phyloP scores from a whole-genome alignment of 2,329 filamentous ascomycete species.

The Fusarium sp. region DNA sequence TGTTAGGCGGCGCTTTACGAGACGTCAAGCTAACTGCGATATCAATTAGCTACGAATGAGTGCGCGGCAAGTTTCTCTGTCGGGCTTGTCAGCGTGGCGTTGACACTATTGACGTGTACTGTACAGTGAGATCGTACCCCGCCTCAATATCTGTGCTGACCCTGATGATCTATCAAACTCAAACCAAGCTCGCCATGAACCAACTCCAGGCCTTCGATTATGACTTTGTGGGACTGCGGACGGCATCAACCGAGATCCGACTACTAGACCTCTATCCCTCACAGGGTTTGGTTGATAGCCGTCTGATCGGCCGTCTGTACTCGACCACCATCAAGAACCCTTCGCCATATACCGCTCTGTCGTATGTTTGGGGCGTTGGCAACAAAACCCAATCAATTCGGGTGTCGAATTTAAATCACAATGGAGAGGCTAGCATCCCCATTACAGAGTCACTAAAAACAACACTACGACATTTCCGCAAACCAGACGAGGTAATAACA shows the following conservation, averaged over 20 bases:
- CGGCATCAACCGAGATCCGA: neutral
- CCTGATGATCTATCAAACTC: neutral
- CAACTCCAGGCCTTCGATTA: neutral
- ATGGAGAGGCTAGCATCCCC: rapidly evolving
- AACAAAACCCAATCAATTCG: neutral
- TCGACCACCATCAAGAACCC: rapidly evolving
- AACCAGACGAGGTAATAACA: rapidly evolving
- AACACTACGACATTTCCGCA: neutral
- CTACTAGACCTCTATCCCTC: neutral
- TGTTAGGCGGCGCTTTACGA: rapidly evolving
- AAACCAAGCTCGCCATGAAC: neutral
- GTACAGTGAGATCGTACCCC: neutral
- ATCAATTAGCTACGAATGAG: neutral
- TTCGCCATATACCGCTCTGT: neutral
- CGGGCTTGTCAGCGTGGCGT: neutral
- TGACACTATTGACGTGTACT: neutral
- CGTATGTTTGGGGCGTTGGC: neutral
- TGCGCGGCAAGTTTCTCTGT: neutral
- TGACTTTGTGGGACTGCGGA: neutral
- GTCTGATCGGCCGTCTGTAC: neutral
- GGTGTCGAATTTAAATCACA: rapidly evolving
- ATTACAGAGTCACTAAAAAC: conserved; percentile 10
- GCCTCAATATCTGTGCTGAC: neutral
- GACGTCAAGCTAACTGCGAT: neutral
- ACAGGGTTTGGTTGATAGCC: rapidly evolving